Evolutionary conservation across 106 monocot genomes (phyloP), one percentile per base, ranked within the genome.

Genomic region (Vanilla planifolia): DNA sequence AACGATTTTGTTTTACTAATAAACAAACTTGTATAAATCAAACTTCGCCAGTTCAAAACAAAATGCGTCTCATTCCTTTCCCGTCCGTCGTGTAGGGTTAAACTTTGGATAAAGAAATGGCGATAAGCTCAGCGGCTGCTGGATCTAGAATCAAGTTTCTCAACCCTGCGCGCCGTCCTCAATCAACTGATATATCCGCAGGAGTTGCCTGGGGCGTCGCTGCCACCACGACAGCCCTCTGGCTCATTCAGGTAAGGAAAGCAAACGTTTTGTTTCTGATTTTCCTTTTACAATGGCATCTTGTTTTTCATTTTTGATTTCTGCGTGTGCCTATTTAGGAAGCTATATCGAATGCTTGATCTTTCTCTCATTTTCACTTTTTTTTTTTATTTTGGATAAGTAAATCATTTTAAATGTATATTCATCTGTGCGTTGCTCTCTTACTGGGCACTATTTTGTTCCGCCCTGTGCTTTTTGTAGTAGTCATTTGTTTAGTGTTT

Each of bases 181-280:
- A 67, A 44, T 57, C 67, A 6, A 57, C 67, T 10, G 67, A 67
- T 44, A 22, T 67, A 23, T 7, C 67, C 21, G 67, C 67, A 19
- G 67, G 43, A n/a, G 56, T 37, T 43, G 36, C 36, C 1, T 67
- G 67, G 67, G 67, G 67, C 27, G 56, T 57, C 15, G 67, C 67
- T 20, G 67, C 67, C 43, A 8, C 43, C 40, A 30, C 44, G 11
- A 15, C 43, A 9, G 67, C 67, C 20, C 29, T 67, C 25, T 67
- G 56, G 55, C 55, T 67, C 10, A 33, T 67, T 40, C 67, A 67
- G 67, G 67, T 67, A 2, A 44, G 16, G 8, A 30, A 4, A 10
- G 11, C 48, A 0, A 48, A n/a, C n/a, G n/a, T n/a, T 23, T n/a
- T 25, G 11, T n/a, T 10, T 48, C 14, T 8, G 24, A 52, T 28